Percentiles rank a stretch among this genome's conserved stretches.
These are phyloP conservation scores for Pistacia atlantica DNA, from an alignment of 345 rosid genomes.

Conservation along the genomic window DNA sequence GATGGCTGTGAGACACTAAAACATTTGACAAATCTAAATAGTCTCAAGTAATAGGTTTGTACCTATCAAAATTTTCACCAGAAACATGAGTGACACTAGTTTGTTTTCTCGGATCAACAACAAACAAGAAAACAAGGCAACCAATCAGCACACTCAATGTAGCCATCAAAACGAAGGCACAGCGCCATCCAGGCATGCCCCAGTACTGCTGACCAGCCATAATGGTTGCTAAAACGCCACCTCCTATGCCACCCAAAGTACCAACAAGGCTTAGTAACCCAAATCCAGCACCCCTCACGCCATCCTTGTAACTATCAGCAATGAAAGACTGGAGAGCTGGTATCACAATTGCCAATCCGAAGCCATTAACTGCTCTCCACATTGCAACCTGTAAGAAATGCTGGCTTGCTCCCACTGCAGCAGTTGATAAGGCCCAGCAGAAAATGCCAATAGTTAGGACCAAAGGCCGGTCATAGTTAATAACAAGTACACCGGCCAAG, in stretches of 20 bases:
- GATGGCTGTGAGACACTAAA: neutral
- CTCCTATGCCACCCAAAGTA: conserved; percentile 87
- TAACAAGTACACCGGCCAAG: conserved; percentile 80
- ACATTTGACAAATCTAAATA: neutral
- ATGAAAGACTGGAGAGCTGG: conserved; percentile 96
- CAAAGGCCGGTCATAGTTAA: conserved; percentile 83
- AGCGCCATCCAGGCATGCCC: conserved; percentile 92
- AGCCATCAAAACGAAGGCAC: conserved; percentile 91
- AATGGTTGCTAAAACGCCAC: conserved; percentile 90
- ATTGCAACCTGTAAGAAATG: conserved; percentile 72
- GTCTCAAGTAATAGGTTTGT: conserved; percentile 3
- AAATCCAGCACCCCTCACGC: conserved; percentile 87
- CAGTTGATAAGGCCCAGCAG: conserved; percentile 95
- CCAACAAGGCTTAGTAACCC: conserved; percentile 86
- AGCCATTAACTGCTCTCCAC: conserved; percentile 97
- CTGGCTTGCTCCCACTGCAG: conserved; percentile 87
- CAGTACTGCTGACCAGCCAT: conserved; percentile 86
- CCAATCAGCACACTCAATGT: conserved; percentile 72
- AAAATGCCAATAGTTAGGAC: conserved; percentile 89
- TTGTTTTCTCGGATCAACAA: conserved; percentile 65
- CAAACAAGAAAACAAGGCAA: conserved; percentile 74
- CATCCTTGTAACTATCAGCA: conserved; percentile 89
- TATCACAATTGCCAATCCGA: conserved; percentile 94
- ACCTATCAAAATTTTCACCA: conserved; percentile 38
- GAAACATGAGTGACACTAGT: conserved; percentile 12